phyloP scores from a whole-genome alignment of 495 filamentous ascomycete species.

The Talaromyces thailandensis region DNA sequence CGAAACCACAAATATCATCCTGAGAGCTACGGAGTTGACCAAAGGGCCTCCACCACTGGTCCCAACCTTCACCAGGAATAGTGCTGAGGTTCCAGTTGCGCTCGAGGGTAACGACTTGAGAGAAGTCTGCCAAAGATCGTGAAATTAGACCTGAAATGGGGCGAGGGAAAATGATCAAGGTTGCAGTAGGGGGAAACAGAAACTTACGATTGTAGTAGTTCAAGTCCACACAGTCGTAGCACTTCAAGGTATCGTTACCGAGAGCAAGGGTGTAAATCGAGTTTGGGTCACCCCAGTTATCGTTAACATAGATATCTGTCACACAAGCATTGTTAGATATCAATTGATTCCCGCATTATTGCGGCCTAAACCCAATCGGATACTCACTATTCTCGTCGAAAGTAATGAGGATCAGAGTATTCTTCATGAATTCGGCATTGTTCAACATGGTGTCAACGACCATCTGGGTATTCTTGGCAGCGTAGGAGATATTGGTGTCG shows the following conservation, averaged over 20 bases:
- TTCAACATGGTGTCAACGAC: slow-evolving; percentile 25
- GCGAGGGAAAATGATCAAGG: no score
- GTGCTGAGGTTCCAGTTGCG: slow-evolving; percentile 9
- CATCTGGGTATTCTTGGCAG: neutral
- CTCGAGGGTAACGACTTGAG: slow-evolving; percentile 8
- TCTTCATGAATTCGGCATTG: slow-evolving; percentile 29
- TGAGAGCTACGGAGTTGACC: neutral
- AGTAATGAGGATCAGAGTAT: slow-evolving; percentile 34
- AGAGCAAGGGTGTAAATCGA: slow-evolving; percentile 8
- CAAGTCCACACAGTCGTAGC: slow-evolving; percentile 8
- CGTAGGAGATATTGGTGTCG: slow-evolving; percentile 10
- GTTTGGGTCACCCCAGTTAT: slow-evolving; percentile 14
- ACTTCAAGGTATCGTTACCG: slow-evolving; percentile 7
- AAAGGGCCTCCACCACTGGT: slow-evolving; percentile 13
- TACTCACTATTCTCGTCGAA: slow-evolving; percentile 27
- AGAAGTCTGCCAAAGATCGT: slow-evolving; percentile 6
- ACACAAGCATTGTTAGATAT: neutral
- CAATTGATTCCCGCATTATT: neutral
- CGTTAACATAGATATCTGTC: slow-evolving; percentile 19
- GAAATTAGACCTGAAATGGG: neutral
- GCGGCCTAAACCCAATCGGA: neutral
- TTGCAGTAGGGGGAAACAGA: neutral
- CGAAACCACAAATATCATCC: neutral
- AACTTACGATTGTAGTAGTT: slow-evolving; percentile 11
- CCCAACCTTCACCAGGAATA: slow-evolving; percentile 10